Evolutionary conservation across 768 basidiomycete species (phyloP).

Genomic region (Psilocybe sp.): DNA sequence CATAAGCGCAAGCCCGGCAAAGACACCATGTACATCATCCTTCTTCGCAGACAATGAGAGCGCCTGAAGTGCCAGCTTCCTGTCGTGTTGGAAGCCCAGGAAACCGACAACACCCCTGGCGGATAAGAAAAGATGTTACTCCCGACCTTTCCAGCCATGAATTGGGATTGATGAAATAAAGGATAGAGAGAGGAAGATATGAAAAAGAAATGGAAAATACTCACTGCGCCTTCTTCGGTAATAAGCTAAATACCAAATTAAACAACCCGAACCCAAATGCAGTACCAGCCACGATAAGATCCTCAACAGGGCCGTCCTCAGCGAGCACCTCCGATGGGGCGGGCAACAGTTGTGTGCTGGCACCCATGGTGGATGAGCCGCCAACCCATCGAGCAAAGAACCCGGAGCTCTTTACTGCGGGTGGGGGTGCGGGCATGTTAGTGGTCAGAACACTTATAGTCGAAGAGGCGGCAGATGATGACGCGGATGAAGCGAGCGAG

Average conservation of each 20-base stretch:
- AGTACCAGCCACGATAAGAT: conserved; percentile 69
- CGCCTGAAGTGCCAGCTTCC: conserved; percentile 64
- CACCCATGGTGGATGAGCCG: conserved; percentile 16
- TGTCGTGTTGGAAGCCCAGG: conserved; percentile 73
- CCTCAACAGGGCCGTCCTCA: conserved; percentile 62
- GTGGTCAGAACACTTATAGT: conserved; percentile 4
- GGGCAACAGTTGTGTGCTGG: conserved; percentile 1
- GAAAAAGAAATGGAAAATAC: conserved; percentile 12
- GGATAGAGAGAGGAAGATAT: not conserved
- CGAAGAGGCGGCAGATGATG: conserved; percentile 16
- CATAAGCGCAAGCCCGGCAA: conserved; percentile 82
- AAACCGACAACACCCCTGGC: conserved; percentile 68
- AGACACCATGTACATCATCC: conserved; percentile 71
- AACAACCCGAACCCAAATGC: conserved; percentile 79
- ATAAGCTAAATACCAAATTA: conserved; percentile 74
- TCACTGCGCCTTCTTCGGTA: conserved; percentile 70
- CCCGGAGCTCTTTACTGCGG: conserved; percentile 14
- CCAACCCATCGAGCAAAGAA: conserved; percentile 39
- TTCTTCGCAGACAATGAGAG: conserved; percentile 65
- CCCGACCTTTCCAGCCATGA: too few species aligned
- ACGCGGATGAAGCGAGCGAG: conserved; percentile 15
- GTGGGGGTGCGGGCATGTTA: conserved; percentile 11
- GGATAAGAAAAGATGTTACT: not conserved
- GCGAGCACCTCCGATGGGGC: conserved; percentile 13
- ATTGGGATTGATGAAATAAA: too few species aligned